Base-by-base conservation (phyloP, 352 stramenopile species). In the Pythium dissotocum region DNA sequence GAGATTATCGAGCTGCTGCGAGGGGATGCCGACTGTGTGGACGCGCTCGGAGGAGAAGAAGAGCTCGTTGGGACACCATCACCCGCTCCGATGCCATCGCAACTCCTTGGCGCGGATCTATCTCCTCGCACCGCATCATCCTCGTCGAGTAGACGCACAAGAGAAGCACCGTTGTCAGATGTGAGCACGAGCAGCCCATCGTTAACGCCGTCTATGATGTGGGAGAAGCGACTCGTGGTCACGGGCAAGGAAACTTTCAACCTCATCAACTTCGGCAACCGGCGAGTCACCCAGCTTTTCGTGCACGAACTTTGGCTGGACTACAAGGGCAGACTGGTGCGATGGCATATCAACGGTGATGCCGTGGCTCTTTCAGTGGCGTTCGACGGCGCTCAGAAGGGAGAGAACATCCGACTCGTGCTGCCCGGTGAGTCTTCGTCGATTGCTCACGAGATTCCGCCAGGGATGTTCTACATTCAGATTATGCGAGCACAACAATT, bases 261-360 rank as follows among this genome's bases (percentile, higher is more conserved):
- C 24, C 68, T 95, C 38, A 68, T 85, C 21, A 82, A 84, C 36
- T 80, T 83, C 26, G 71, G 83, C 24, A 79, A 80, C 13, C 83
- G 87, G 8, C 75, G 78, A 0, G 80, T 95, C 33, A 95, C 87
- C 8, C 87, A 95, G 60, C 73, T 95, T 28, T 94, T 95, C 65
- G 87, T 95, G 9, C 87, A 95, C 55, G 87, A 95, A 49, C 55
- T 95, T 4, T 95, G 87, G 87, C 68, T 95, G 28, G 87, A 95
- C 65, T 87, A 92, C 67, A 95, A 95, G 61, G 76, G 91, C 36
- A 80, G 87, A 7, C 73, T 95, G 40, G 87, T 95, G 42, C 85
- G 87, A 9, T 95, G 87, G 87, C 87, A 94, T 70, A 75, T 94
- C 53, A 94, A 93, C 44, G 87, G 87, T 49, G 87, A 94, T 35